Evolutionary conservation across 2,329 filamentous ascomycete genomes (phyloP), one percentile per base, ranked within the genome.

Genomic region (Elsinoe australis): DNA sequence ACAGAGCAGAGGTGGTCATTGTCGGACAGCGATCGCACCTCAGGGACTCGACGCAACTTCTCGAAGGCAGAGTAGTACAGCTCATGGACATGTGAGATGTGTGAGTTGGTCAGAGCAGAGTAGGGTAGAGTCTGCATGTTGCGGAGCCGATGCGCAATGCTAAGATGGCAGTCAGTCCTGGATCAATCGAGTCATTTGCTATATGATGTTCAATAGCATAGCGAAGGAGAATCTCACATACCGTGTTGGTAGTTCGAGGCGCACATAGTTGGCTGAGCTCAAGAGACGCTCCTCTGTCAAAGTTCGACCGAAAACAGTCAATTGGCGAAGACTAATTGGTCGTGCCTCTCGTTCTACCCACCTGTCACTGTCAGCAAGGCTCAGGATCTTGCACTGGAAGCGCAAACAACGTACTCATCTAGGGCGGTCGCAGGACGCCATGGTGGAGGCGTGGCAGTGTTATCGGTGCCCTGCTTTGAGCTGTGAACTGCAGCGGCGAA

Each of bases 1-100:
- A 87, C 72, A 48, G 85, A 77, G 71, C 92, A 98, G 58, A 94
- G 83, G 34, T 67, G 71, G 55, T 95, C 88, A 63, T 98, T 98
- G 59, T 96, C 90, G 24, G 94, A 85, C 28, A 95, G 69, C 0
- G 80, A 85, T 59, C 83, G 83, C 57, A 98, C 81, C 61, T 95
- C 87, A 44, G 82, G 82, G 32, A 95, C 73, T 56, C 84, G 83
- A 39, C 92, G 85, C 54, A 96, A 85, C 47, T 75, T 81, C 63
- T 98, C 92, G 59, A 98, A 98, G n/a, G 92, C 90, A 56, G 82
- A 82, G 68, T 95, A 94, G 71, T 98, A 98, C 5, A 95, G 76
- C 64, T 96, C 87, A 68, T 98, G 98, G 26, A 96, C 92, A 55
- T 94, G 82, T 62, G 85, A 87, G 53, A 98, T 85, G 65, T 98